phyloP scores from a whole-genome alignment of 2,329 filamentous ascomycete species.

The Fusarium succisae region DNA sequence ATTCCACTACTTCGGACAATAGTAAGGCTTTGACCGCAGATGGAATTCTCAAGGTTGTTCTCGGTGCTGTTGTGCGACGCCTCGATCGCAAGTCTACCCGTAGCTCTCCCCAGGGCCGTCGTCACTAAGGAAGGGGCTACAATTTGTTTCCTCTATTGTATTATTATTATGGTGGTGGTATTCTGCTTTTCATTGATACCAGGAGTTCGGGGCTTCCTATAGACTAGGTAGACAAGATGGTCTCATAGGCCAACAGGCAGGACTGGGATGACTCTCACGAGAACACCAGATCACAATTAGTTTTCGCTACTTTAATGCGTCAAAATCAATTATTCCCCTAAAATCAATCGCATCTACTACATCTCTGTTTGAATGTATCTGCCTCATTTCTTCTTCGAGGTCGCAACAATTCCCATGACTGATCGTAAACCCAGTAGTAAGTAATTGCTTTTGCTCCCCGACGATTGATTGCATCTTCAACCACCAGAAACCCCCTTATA shows the following conservation, averaged over 20 bases:
- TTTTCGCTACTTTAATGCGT: neutral
- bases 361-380: conserved; percentile 15
- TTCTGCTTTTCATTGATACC: conserved; percentile 20
- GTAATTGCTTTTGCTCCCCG: neutral
- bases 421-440: conserved; percentile 4
- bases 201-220: conserved; percentile 5
- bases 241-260: neutral
- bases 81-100: conserved; percentile 46
- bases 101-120: conserved; percentile 16
- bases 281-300: neutral
- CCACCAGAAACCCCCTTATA: conserved; percentile 10
- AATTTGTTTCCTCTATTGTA: neutral
- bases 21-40: conserved; percentile 66
- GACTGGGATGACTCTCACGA: conserved; percentile 2
- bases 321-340: conserved; percentile 12
- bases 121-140: neutral
- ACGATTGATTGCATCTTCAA: conserved; percentile 1
- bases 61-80: conserved; percentile 75
- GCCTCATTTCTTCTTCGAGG: neutral
- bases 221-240: neutral
- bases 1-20: conserved; percentile 54
- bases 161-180: neutral
- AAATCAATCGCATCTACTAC: conserved; percentile 14
- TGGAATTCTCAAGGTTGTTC: conserved; percentile 81
- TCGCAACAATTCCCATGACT: conserved; percentile 15